These are phyloP conservation scores for Fusarium sp. DNA, from an alignment of 2,329 filamentous ascomycete species.

Conservation along the genomic window DNA sequence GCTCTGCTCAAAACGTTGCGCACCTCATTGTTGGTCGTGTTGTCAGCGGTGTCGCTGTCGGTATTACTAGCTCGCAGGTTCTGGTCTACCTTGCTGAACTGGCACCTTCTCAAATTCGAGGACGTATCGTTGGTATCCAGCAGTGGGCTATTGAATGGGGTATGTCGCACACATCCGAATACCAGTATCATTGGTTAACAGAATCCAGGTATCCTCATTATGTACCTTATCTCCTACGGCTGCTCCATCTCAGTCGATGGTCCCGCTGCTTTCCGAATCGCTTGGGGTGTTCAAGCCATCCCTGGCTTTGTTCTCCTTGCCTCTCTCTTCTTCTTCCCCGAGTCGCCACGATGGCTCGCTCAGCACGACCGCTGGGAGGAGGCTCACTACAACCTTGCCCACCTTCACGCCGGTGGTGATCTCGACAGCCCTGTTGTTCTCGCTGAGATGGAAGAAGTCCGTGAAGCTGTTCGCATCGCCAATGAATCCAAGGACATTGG, in stretches of 20 bases:
- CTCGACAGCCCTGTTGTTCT: slow-evolving; percentile 64
- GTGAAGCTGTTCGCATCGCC: slow-evolving; percentile 54
- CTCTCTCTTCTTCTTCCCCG: slow-evolving; percentile 69
- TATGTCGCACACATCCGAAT: background rate
- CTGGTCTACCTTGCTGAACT: slow-evolving; percentile 77
- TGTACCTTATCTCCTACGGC: slow-evolving; percentile 76
- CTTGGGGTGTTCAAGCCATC: slow-evolving; percentile 73
- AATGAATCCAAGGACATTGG: slow-evolving; percentile 53
- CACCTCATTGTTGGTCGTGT: slow-evolving; percentile 66
- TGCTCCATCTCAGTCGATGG: slow-evolving; percentile 66
- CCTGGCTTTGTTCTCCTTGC: slow-evolving; percentile 68
- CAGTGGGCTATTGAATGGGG: slow-evolving; percentile 78
- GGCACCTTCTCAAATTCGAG: slow-evolving; percentile 66
- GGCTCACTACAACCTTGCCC: slow-evolving; percentile 62
- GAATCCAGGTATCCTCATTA: slow-evolving; percentile 71
- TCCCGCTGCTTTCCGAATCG: slow-evolving; percentile 68
- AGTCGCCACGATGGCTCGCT: slow-evolving; percentile 72
- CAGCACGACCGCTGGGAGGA: slow-evolving; percentile 70
- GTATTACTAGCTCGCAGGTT: slow-evolving; percentile 74
- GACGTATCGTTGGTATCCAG: slow-evolving; percentile 75
- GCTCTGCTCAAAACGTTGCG: slow-evolving; percentile 66
- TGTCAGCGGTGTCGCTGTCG: slow-evolving; percentile 73
- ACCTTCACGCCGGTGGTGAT: slow-evolving; percentile 68
- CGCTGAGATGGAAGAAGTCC: slow-evolving; percentile 67
- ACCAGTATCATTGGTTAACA: background rate